Percentiles rank a stretch among this genome's conserved stretches.
These are phyloP conservation scores for Zygoascus hellenicus DNA, from an alignment of 1,139 yeast genomes.

Conservation along the genomic window DNA sequence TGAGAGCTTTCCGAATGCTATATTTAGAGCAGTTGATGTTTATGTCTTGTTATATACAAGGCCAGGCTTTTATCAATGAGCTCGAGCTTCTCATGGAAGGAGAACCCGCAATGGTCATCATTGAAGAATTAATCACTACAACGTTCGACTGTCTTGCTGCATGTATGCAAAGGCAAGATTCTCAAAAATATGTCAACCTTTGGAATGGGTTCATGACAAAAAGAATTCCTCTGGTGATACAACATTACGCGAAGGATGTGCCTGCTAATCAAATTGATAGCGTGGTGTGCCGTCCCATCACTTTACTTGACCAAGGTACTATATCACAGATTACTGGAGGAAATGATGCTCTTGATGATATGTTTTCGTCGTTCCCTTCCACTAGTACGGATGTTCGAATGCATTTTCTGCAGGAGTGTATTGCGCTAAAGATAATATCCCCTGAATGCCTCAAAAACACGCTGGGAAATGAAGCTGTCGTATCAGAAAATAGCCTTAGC, in stretches of 20 bases:
- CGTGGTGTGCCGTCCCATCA: constrained; percentile 26
- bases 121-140: constrained; percentile 31
- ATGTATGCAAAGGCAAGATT: constrained; percentile 27
- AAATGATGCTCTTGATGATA: constrained; percentile 39
- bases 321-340: constrained; percentile 26
- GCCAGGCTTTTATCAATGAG: constrained; percentile 25
- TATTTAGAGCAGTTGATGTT: constrained; percentile 33
- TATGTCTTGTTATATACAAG: constrained; percentile 24
- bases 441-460: constrained; percentile 42
- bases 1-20: constrained; percentile 28
- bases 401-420: constrained; percentile 50
- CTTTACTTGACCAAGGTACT: constrained; percentile 25
- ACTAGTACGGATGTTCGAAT: constrained; percentile 49
- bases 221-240: constrained; percentile 26
- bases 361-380: constrained; percentile 43
- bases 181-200: constrained; percentile 21
- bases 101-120: constrained; percentile 25
- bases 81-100: constrained; percentile 27
- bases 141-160: constrained; percentile 35
- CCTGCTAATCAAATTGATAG: constrained; percentile 20
- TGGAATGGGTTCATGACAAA: constrained; percentile 32
- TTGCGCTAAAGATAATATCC: constrained; percentile 40
- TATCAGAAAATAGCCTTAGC: constrained; percentile 15
- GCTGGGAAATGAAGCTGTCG: constrained; percentile 38
- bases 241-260: constrained; percentile 12